These are phyloP conservation scores for Penicillium sp. DNA, from an alignment of 2,329 filamentous ascomycete species.

Conservation along the genomic window DNA sequence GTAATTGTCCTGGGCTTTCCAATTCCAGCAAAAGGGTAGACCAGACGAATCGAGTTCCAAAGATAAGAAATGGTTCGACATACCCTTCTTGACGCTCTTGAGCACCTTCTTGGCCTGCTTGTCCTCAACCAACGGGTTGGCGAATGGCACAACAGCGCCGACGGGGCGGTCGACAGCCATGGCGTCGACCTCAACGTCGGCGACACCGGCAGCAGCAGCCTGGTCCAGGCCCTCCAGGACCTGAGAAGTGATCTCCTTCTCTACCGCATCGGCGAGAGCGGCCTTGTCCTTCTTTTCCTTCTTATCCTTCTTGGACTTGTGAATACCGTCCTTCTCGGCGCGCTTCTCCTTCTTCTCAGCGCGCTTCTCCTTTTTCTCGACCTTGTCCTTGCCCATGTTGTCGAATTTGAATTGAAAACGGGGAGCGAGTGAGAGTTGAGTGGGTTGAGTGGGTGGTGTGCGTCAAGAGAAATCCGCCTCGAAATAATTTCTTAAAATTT, in stretches of 20 bases:
- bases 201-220: constrained; percentile 24
- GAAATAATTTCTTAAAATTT: constrained; percentile 40
- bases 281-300: constrained; percentile 48
- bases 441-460: constrained; percentile 26
- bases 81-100: constrained; percentile 56
- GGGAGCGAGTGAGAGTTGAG: constrained; percentile 21
- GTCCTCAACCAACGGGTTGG: constrained; percentile 52
- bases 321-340: constrained; percentile 48
- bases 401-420: constrained; percentile 20
- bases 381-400: constrained; percentile 50
- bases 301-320: constrained; percentile 51
- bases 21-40: not conserved
- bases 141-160: constrained; percentile 53
- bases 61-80: constrained; percentile 7
- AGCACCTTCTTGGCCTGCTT: constrained; percentile 55
- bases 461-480: constrained; percentile 25
- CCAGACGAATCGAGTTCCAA: not conserved
- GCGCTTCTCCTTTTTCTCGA: constrained; percentile 50
- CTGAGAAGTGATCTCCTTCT: constrained; percentile 42
- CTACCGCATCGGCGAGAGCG: constrained; percentile 40
- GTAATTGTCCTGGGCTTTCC: not conserved
- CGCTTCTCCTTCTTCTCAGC: constrained; percentile 47
- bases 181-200: constrained; percentile 28
- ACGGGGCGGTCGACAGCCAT: constrained; percentile 40
- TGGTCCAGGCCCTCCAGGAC: constrained; percentile 39